Base-by-base conservation (phyloP, 441 rosid species). In the Euphorbia neoarborescens region DNA sequence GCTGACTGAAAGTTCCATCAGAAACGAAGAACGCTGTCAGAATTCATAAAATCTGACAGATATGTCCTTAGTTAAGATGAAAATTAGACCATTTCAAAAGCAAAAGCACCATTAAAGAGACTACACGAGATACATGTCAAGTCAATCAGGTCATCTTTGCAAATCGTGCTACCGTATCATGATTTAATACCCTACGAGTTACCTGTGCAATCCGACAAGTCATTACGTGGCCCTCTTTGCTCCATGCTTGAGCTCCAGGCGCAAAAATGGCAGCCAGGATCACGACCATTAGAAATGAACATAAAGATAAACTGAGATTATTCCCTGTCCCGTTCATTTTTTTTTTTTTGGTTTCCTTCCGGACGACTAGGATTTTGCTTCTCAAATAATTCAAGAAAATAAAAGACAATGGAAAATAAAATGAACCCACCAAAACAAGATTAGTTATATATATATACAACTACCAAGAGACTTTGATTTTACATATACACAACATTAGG, bases 131-230 rank as follows among this genome's bases (percentile, higher is more conserved):
- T n/a, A n/a, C n/a, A n/a, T n/a, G n/a, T n/a, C n/a, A n/a, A n/a
- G n/a, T n/a, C n/a, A n/a, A n/a, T n/a, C n/a, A n/a, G n/a, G n/a
- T n/a, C n/a, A n/a, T n/a, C n/a, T n/a, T n/a, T n/a, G n/a, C n/a
- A n/a, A n/a, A n/a, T n/a, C n/a, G n/a, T n/a, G n/a, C n/a, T n/a
- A n/a, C n/a, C n/a, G n/a, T n/a, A n/a, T n/a, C n/a, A n/a, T n/a
- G n/a, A n/a, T n/a, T n/a, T n/a, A n/a, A n/a, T n/a, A n/a, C n/a
- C n/a, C n/a, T n/a, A n/a, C n/a, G n/a, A n/a, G n/a, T 75, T 81
- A 91, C 98, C 88, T 89, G 94, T 3, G 98, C 97, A 42, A 93
- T 88, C 73, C 89, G 83, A 69, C 98, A 93, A 32, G 94, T 89
- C 79, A 91, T 83, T 46, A 85, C 59, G 72, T 93, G 98, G 70